Evolutionary conservation across 805 yeast genomes (phyloP).

Genomic region (Ogataea pignaliae): DNA sequence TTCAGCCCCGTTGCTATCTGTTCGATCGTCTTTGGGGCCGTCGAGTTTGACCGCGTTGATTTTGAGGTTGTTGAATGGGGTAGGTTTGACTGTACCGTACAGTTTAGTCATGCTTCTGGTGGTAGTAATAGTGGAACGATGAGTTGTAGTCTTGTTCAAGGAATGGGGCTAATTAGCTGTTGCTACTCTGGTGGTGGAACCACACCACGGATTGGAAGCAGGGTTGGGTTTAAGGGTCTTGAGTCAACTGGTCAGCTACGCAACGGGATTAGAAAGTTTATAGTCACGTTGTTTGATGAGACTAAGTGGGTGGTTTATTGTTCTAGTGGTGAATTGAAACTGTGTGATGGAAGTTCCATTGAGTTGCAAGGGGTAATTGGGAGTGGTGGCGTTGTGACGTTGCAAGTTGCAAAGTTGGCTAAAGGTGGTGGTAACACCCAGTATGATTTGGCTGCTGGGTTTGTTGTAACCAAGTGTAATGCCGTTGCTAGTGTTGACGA

Average conservation of each 20-base stretch:
- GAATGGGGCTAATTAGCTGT: slow-evolving; percentile 76
- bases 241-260: slow-evolving; percentile 34
- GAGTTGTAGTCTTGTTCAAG: slow-evolving; percentile 63
- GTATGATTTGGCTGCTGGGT: slow-evolving; percentile 68
- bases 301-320: slow-evolving; percentile 62
- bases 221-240: slow-evolving; percentile 59
- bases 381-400: slow-evolving; percentile 35
- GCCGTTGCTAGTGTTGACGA: slow-evolving; percentile 35
- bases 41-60: slow-evolving; percentile 32
- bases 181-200: slow-evolving; percentile 41
- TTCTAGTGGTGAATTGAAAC: slow-evolving; percentile 16
- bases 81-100: slow-evolving; percentile 29
- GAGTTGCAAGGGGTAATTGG: slow-evolving; percentile 32
- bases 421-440: slow-evolving; percentile 30
- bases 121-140: slow-evolving; percentile 10
- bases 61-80: slow-evolving; percentile 29
- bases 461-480: slow-evolving; percentile 46
- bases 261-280: slow-evolving; percentile 48
- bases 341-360: slow-evolving; percentile 27
- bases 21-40: slow-evolving; percentile 49
- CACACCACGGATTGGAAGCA: slow-evolving; percentile 52
- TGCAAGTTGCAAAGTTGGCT: slow-evolving; percentile 48
- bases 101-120: slow-evolving; percentile 32
- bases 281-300: slow-evolving; percentile 48
- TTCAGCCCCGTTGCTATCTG: slow-evolving; percentile 68